Evolutionary conservation across 495 filamentous ascomycete species (phyloP).

Genomic region (Podospora australis): DNA sequence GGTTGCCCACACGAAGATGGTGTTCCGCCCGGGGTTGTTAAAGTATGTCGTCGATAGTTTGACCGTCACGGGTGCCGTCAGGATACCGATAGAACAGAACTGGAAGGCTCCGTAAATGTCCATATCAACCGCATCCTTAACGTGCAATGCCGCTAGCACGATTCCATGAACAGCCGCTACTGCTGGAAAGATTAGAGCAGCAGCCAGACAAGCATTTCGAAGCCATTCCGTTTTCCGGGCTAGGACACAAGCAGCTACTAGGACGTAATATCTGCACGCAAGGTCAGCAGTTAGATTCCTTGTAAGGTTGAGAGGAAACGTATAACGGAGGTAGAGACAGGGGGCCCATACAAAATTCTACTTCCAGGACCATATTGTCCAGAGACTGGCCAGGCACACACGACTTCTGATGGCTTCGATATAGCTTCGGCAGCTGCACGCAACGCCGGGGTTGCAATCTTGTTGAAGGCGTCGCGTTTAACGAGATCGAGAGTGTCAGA

Average conservation of each 20-base stretch:
- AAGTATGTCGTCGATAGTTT: slow-evolving; percentile 53
- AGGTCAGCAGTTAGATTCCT: neutral
- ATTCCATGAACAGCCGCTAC: slow-evolving; percentile 55
- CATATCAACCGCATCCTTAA: slow-evolving; percentile 56
- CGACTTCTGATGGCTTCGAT: slow-evolving; percentile 35
- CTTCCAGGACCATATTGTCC: slow-evolving; percentile 56
- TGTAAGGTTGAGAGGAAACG: neutral
- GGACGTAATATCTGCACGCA: slow-evolving; percentile 48
- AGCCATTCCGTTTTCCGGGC: slow-evolving; percentile 53
- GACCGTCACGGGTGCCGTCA: slow-evolving; percentile 53
- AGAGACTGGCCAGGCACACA: slow-evolving; percentile 56
- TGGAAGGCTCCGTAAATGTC: slow-evolving; percentile 60
- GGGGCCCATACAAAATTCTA: slow-evolving; percentile 46
- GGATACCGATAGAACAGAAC: slow-evolving; percentile 53
- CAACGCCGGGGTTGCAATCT: neutral
- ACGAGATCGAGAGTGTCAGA: neutral
- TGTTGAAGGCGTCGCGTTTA: slow-evolving; percentile 1
- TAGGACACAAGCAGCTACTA: slow-evolving; percentile 52
- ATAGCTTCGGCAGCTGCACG: slow-evolving; percentile 1
- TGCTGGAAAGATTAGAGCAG: slow-evolving; percentile 54
- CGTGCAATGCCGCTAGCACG: slow-evolving; percentile 48
- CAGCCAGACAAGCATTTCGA: slow-evolving; percentile 52
- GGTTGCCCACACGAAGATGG: slow-evolving; percentile 55
- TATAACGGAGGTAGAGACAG: too few relatives aligned
- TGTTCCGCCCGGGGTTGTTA: slow-evolving; percentile 52